Conservation (phyloP, 75 land plant genomes). For the Picea sitchensis region DNA sequence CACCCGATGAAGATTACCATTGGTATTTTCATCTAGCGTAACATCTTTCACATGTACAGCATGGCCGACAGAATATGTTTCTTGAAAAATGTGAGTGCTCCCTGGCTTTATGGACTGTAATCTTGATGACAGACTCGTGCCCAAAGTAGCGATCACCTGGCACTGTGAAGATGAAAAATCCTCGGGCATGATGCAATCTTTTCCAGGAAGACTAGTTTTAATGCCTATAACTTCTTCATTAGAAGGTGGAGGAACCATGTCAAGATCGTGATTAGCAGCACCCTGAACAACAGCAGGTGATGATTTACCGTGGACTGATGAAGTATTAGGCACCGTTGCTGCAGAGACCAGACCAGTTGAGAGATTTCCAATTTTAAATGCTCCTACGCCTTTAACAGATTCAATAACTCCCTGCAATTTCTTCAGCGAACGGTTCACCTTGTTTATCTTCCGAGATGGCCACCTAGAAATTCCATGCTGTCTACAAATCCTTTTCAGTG, state of each 20-base stretch:
- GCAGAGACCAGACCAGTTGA: conserved; percentile 46
- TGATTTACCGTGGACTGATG: conserved; percentile 2
- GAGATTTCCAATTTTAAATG: conserved; percentile 45
- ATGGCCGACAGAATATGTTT: conserved; percentile 10
- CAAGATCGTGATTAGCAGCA: conserved; percentile 19
- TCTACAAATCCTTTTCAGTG: conserved; percentile 54
- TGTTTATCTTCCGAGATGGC: conserved; percentile 68
- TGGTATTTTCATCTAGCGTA: not conserved
- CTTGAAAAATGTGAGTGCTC: not conserved
- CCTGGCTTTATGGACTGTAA: not conserved
- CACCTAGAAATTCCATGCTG: conserved; percentile 59
- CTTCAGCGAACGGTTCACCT: conserved; percentile 44
- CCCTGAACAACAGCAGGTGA: conserved; percentile 23
- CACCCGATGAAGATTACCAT: conserved; percentile 8
- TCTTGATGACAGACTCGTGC: not conserved
- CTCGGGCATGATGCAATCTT: not conserved
- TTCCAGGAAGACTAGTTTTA: conserved; percentile 3
- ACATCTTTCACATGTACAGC: conserved; percentile 1
- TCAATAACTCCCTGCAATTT: conserved; percentile 46
- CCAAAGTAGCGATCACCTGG: not conserved
- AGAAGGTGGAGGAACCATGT: conserved; percentile 8
- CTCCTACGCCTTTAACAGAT: conserved; percentile 47
- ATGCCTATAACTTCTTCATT: not conserved
- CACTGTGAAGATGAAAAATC: not conserved
- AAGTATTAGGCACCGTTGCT: conserved; percentile 25